Evolutionary conservation across 1,284 basidiomycete genomes (phyloP).

Genomic region (Coriolopsis trogii): DNA sequence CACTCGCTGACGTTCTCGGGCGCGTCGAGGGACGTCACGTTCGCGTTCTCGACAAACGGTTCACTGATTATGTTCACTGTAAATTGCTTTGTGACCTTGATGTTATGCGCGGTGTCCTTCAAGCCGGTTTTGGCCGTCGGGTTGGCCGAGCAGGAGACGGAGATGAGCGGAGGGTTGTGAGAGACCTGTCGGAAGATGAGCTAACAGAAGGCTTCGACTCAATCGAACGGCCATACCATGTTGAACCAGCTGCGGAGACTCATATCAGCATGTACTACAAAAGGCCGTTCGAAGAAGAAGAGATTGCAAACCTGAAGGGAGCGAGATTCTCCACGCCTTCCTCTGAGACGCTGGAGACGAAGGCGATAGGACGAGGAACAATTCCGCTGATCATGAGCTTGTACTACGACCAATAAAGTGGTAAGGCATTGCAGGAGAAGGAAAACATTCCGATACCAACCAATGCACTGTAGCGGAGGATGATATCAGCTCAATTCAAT

Average conservation of each 20-base stretch:
- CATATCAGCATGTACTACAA: no score
- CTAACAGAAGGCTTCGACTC: neutral
- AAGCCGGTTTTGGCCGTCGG: slow-evolving; percentile 40
- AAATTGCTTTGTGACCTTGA: slow-evolving; percentile 69
- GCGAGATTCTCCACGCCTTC: slow-evolving; percentile 68
- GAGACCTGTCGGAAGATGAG: slow-evolving; percentile 43
- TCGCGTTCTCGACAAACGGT: slow-evolving; percentile 73
- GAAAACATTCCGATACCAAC: neutral
- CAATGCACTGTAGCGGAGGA: slow-evolving; percentile 14
- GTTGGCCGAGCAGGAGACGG: slow-evolving; percentile 54
- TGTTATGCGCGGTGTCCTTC: slow-evolving; percentile 74
- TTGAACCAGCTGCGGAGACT: slow-evolving; percentile 58
- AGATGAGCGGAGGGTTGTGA: slow-evolving; percentile 68
- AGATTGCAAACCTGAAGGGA: slow-evolving; percentile 56
- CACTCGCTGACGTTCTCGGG: slow-evolving; percentile 73
- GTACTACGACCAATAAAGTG: slow-evolving; percentile 22
- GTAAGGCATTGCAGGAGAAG: neutral
- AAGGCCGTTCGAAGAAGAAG: no score
- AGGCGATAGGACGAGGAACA: slow-evolving; percentile 73
- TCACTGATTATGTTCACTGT: slow-evolving; percentile 80
- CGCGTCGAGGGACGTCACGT: slow-evolving; percentile 67
- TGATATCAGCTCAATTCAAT: neutral
- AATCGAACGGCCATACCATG: slow-evolving; percentile 30
- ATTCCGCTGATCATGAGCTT: slow-evolving; percentile 67
- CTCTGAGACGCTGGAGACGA: slow-evolving; percentile 65